Conservation (phyloP, 2,329 filamentous ascomycete species). For the Sclerotinia sclerotiorum region DNA sequence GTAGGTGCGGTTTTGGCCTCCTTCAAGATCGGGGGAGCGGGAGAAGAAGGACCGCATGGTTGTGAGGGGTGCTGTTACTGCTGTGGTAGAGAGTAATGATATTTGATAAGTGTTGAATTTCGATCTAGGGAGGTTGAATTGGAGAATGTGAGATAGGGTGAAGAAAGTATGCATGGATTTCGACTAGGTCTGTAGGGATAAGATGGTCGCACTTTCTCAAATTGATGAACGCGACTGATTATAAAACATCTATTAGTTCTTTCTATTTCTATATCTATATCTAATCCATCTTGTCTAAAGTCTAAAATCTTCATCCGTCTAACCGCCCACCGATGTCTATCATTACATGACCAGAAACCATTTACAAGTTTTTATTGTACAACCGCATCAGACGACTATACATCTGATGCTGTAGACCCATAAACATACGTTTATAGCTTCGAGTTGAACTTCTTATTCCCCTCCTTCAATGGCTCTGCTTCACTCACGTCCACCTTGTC, state of each 20-base stretch:
- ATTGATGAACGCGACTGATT: slow-evolving; percentile 1
- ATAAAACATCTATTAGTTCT: slow-evolving; percentile 22
- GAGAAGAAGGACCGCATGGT: slow-evolving; percentile 13
- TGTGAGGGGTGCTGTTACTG: too few relatives aligned
- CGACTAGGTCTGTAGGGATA: too few relatives aligned
- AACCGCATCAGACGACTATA: background rate
- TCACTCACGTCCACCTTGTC: slow-evolving; percentile 41
- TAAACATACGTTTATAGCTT: slow-evolving; percentile 30
- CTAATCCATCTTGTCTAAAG: background rate
- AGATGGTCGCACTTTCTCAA: slow-evolving; percentile 11
- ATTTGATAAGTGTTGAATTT: background rate
- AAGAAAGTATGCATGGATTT: too few relatives aligned
- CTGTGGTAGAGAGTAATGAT: background rate
- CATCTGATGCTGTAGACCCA: slow-evolving; percentile 15
- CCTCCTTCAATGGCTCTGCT: slow-evolving; percentile 44
- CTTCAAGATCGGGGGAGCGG: slow-evolving; percentile 12
- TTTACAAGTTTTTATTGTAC: background rate
- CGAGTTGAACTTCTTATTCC: slow-evolving; percentile 34
- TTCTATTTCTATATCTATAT: slow-evolving; percentile 21
- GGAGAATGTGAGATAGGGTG: background rate
- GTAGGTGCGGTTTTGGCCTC: background rate
- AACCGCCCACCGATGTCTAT: slow-evolving; percentile 12
- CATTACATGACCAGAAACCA: background rate
- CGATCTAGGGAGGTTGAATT: background rate
- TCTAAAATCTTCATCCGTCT: slow-evolving; percentile 18